A percentile compares a stretch with the other conserved stretches of the same genome.
These are phyloP conservation scores for Trichoderma pleuroti DNA, from an alignment of 2,329 filamentous ascomycete genomes.

Conservation along the genomic window DNA sequence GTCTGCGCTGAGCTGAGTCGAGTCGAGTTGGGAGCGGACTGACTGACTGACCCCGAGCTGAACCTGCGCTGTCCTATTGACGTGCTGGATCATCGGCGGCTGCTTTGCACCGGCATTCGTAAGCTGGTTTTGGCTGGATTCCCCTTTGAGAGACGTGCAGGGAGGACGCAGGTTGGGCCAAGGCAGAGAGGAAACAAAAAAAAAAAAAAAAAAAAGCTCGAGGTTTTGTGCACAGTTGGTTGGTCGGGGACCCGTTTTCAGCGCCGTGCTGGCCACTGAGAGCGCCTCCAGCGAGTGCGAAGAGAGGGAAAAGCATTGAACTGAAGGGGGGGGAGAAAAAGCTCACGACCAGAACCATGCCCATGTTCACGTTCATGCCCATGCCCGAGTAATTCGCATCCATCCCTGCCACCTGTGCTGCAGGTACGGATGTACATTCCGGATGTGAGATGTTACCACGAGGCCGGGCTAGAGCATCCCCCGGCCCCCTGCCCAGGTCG, in stretches of 20 bases:
- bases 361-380: too few relatives aligned
- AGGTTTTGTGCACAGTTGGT: background rate
- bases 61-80: too few relatives aligned
- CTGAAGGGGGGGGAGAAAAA: background rate
- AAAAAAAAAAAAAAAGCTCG: too few relatives aligned
- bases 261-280: background rate
- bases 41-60: background rate
- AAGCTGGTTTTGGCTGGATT: background rate
- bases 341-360: background rate
- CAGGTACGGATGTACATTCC: conserved; percentile 15
- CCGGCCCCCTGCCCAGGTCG: background rate
- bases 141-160: background rate
- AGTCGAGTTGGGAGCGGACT: too few relatives aligned
- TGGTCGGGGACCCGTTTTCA: background rate
- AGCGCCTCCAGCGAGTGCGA: background rate
- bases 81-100: too few relatives aligned
- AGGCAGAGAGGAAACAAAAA: background rate
- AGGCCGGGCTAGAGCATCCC: background rate
- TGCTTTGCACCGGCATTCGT: background rate
- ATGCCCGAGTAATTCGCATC: conserved; percentile 4
- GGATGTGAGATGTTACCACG: conserved; percentile 10
- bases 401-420: conserved; percentile 7
- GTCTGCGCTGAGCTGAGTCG: background rate
- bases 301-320: background rate
- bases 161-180: background rate